Conservation (phyloP, 169 alveolate genomes). For the Cryptosporidium sp. region DNA sequence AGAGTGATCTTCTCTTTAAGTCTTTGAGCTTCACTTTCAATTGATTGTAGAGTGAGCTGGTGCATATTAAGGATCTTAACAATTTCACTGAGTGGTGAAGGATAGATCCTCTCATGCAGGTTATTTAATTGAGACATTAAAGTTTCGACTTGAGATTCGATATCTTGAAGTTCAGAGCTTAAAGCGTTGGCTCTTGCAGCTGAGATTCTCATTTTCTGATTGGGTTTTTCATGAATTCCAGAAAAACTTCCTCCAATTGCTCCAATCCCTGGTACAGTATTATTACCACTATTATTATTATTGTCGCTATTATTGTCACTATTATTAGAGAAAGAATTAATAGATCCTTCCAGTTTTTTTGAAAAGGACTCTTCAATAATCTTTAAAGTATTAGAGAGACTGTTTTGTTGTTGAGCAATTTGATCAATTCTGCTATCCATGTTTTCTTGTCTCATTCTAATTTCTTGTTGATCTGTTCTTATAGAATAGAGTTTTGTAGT, state of each 20-base stretch:
- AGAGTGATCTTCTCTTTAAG: conserved; percentile 42
- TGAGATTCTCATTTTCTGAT: conserved; percentile 62
- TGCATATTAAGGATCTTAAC: conserved; percentile 67
- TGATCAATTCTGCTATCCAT: conserved; percentile 72
- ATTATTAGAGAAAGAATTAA: neutral
- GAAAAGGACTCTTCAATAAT: conserved; percentile 69
- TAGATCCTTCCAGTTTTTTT: conserved; percentile 33
- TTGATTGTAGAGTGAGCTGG: conserved; percentile 53
- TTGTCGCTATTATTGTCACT: neutral
- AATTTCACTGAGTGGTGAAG: conserved; percentile 52
- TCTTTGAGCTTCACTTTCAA: conserved; percentile 63
- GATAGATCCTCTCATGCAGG: conserved; percentile 68
- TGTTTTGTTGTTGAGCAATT: conserved; percentile 72
- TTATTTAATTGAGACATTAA: conserved; percentile 61
- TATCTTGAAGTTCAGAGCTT: conserved; percentile 60
- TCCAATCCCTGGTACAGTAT: neutral
- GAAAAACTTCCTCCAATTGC: neutral
- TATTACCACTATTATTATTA: neutral
- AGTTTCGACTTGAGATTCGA: conserved; percentile 64
- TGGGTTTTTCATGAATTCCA: conserved; percentile 6
- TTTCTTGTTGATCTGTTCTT: conserved; percentile 57
- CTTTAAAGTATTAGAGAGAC: conserved; percentile 49
- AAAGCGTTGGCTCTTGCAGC: conserved; percentile 75
- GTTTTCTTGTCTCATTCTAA: conserved; percentile 55
- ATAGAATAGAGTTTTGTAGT: conserved; percentile 55